phyloP scores from a whole-genome alignment of 2,329 filamentous ascomycete genomes.

The Fusarium brevicatenulatum region DNA sequence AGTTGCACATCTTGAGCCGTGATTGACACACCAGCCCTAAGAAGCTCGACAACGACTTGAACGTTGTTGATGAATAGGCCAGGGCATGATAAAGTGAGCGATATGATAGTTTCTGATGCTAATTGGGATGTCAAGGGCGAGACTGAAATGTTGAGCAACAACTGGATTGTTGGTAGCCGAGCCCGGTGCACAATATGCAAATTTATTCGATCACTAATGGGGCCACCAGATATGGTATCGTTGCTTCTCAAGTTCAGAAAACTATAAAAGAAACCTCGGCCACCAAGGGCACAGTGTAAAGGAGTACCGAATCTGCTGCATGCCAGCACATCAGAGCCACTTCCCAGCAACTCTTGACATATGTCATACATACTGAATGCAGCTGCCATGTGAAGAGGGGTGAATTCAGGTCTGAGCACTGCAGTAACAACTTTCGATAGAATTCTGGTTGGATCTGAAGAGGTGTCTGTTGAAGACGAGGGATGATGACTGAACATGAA shows the following conservation, averaged over 20 bases:
- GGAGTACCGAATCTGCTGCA: not conserved
- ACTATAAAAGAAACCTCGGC: not conserved
- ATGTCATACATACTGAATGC: not conserved
- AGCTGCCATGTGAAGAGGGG: not conserved
- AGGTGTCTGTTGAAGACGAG: not conserved
- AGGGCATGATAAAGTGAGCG: not conserved
- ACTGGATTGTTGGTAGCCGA: not conserved
- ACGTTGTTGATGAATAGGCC: accelerated
- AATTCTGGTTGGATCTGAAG: accelerated
- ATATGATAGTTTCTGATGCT: not conserved
- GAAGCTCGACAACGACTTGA: not conserved
- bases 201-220: not conserved
- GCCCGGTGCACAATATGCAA: not conserved
- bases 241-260: not conserved
- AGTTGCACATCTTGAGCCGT: not conserved
- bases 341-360: not conserved
- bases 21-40: not conserved
- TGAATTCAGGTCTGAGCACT: not conserved
- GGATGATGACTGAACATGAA: not conserved
- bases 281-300: not conserved
- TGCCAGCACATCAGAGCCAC: not conserved
- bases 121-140: not conserved
- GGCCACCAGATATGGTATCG: not conserved
- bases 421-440: not conserved
- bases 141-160: not conserved